These are phyloP conservation scores for Candida nemodendra DNA, from an alignment of 805 yeast species.

Conservation along the genomic window DNA sequence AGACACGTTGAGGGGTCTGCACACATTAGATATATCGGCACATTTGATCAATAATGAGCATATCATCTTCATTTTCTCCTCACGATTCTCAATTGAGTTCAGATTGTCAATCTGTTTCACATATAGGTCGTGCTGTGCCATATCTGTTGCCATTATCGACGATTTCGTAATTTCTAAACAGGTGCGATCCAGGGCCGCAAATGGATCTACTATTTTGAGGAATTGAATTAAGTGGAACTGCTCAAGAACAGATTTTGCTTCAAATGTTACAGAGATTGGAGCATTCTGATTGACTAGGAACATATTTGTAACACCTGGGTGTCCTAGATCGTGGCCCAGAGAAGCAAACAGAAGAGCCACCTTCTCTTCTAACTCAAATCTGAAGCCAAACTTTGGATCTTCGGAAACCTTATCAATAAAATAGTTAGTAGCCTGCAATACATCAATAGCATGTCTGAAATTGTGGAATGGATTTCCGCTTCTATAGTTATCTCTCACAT, in stretches of 20 bases:
- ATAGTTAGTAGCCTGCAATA: slow-evolving; percentile 82
- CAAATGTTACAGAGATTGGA: slow-evolving; percentile 61
- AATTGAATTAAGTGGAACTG: slow-evolving; percentile 76
- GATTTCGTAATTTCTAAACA: slow-evolving; percentile 9
- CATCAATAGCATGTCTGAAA: slow-evolving; percentile 94
- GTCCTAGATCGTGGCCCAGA: slow-evolving; percentile 93
- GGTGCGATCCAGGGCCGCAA: slow-evolving; percentile 8
- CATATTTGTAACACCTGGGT: slow-evolving; percentile 91
- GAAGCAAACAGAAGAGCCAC: slow-evolving; percentile 74
- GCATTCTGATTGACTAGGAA: slow-evolving; percentile 58
- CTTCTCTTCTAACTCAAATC: slow-evolving; percentile 36
- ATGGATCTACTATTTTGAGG: slow-evolving; percentile 35
- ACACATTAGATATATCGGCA: slow-evolving; percentile 93
- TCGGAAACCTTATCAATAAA: slow-evolving; percentile 36
- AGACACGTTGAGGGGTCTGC: slow-evolving; percentile 72
- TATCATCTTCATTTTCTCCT: slow-evolving; percentile 39
- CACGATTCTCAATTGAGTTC: slow-evolving; percentile 21
- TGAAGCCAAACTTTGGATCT: slow-evolving; percentile 10
- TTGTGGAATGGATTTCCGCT: slow-evolving; percentile 91
- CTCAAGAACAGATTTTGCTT: slow-evolving; percentile 73
- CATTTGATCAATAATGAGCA: slow-evolving; percentile 79
- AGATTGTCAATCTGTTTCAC: slow-evolving; percentile 49
- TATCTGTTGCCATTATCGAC: slow-evolving; percentile 79
- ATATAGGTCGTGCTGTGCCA: slow-evolving; percentile 83
- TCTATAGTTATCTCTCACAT: slow-evolving; percentile 75